phyloP scores from a whole-genome alignment of 148 eudicot genomes.

The Hydrangea macrophylla region DNA sequence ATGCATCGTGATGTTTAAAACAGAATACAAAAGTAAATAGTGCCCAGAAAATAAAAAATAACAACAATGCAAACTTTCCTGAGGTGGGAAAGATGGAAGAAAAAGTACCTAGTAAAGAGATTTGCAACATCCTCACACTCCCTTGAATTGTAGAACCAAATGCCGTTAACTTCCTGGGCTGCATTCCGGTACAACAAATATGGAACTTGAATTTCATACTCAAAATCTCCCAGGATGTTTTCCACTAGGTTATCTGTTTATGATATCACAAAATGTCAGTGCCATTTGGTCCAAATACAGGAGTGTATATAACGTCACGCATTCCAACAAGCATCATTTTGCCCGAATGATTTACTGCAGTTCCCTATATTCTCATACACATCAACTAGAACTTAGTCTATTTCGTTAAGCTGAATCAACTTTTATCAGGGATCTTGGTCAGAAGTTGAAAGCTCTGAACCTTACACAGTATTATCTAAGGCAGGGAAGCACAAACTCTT shows the following conservation, averaged over 20 bases:
- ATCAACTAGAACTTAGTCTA: not conserved
- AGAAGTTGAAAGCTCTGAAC: not conserved
- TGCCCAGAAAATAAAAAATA: not conserved
- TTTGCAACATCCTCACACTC: slow-evolving; percentile 93
- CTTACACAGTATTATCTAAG: not conserved
- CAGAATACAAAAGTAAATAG: too few relatives aligned
- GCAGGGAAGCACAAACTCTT: too few relatives aligned
- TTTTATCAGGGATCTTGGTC: not conserved
- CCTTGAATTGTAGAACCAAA: slow-evolving; percentile 87
- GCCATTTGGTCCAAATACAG: not conserved
- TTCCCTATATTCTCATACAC: not conserved
- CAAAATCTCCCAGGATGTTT: slow-evolving; percentile 85
- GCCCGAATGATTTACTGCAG: not conserved
- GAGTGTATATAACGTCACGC: not conserved
- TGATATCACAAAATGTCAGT: slow-evolving; percentile 1
- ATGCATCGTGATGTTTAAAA: not conserved
- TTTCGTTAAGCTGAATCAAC: not conserved
- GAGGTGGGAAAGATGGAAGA: not conserved
- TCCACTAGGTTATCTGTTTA: slow-evolving; percentile 84
- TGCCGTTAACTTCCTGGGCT: slow-evolving; percentile 87
- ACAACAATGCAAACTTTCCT: not conserved
- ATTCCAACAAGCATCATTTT: slow-evolving; percentile 7
- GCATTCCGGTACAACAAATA: slow-evolving; percentile 85
- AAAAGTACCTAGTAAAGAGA: slow-evolving; percentile 62
- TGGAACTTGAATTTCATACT: slow-evolving; percentile 83